phyloP scores from a whole-genome alignment of 106 monocot species.

The Apostasia ramifera region DNA sequence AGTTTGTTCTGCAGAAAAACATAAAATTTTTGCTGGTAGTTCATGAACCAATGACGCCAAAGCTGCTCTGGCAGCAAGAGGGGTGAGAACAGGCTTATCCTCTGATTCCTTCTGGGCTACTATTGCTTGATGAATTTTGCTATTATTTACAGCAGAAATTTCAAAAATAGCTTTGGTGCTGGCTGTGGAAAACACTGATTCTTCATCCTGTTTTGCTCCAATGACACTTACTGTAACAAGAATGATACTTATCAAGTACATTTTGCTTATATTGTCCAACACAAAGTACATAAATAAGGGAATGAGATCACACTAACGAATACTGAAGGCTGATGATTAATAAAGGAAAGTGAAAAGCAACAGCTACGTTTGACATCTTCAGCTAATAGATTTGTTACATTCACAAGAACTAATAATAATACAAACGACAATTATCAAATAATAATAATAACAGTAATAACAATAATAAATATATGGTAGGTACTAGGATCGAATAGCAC shows the following conservation, averaged over 20 bases:
- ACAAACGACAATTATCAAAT: too few relatives aligned
- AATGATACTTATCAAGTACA: background rate
- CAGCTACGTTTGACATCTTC: too few relatives aligned
- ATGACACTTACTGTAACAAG: constrained; percentile 14
- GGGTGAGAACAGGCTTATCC: constrained; percentile 36
- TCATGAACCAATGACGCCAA: constrained; percentile 47
- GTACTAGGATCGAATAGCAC: too few relatives aligned
- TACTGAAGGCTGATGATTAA: too few relatives aligned
- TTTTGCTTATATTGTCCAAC: too few relatives aligned
- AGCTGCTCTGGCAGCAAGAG: constrained; percentile 64
- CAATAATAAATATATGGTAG: too few relatives aligned
- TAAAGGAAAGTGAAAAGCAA: too few relatives aligned
- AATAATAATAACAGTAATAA: too few relatives aligned
- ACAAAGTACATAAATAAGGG: too few relatives aligned
- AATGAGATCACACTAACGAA: too few relatives aligned
- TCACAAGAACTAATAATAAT: too few relatives aligned
- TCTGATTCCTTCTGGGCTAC: background rate
- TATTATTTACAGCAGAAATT: constrained; percentile 31
- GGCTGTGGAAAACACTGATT: background rate
- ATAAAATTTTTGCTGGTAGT: constrained; percentile 16
- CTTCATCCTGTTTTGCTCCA: constrained; percentile 2
- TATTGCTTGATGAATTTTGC: constrained; percentile 6
- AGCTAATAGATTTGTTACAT: too few relatives aligned
- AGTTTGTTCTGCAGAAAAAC: background rate
- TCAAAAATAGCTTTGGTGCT: background rate